phyloP scores from a whole-genome alignment of 2,329 filamentous ascomycete genomes.

The Claviceps humidiphila region DNA sequence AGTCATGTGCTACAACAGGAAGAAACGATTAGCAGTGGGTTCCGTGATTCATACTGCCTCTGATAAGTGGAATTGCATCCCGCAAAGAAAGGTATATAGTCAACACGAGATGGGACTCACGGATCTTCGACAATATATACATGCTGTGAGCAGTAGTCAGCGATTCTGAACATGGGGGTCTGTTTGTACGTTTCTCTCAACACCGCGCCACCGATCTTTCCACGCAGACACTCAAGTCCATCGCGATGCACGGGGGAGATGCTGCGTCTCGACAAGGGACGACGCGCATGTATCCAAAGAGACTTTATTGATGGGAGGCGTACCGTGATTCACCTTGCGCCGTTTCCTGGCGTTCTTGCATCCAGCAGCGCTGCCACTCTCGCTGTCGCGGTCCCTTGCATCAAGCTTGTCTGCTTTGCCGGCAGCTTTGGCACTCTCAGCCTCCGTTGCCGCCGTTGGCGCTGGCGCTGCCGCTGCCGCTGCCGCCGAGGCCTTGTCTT shows the following conservation, averaged over 20 bases:
- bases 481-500: slow-evolving; percentile 14
- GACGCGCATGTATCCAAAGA: neutral
- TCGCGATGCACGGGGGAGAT: neutral
- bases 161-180: neutral
- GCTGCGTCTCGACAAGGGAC: neutral
- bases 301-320: slow-evolving; percentile 19
- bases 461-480: neutral
- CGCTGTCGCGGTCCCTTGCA: slow-evolving; percentile 2
- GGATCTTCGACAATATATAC: slow-evolving; percentile 81
- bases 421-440: slow-evolving; percentile 15
- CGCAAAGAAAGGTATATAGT: neutral
- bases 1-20: slow-evolving; percentile 62
- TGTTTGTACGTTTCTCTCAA: neutral
- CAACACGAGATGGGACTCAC: slow-evolving; percentile 42
- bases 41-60: neutral
- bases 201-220: neutral
- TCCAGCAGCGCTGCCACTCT: neutral
- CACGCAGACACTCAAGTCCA: neutral
- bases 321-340: slow-evolving; percentile 84
- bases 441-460: neutral
- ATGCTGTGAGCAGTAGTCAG: slow-evolving; percentile 38
- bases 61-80: neutral
- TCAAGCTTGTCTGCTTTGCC: slow-evolving; percentile 10
- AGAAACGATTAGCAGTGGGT: slow-evolving; percentile 7
- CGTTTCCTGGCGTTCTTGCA: slow-evolving; percentile 62